phyloP scores from a whole-genome alignment of 1,139 yeast genomes.

The Yamadazyma songkhlaensis region DNA sequence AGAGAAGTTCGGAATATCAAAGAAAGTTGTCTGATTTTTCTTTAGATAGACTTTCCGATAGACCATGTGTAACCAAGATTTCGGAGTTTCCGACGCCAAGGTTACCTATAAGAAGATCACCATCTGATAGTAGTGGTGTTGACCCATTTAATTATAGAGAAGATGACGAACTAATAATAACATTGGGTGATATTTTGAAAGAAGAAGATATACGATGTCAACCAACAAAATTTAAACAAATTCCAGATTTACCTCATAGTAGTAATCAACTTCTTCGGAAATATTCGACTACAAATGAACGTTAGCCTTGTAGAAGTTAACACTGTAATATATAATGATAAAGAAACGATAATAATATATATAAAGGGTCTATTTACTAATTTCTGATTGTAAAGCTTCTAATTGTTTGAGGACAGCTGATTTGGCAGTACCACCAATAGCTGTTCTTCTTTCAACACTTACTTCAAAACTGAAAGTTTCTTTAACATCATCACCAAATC shows the following conservation, averaged over 20 bases:
- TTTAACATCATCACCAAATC: constrained; percentile 79
- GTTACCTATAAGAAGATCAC: no score
- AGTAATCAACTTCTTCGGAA: constrained; percentile 7
- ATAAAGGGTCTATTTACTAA: neutral
- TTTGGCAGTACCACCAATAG: constrained; percentile 96
- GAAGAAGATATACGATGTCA: neutral
- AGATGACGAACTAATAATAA: neutral
- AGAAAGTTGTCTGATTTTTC: constrained; percentile 8
- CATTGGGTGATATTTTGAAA: neutral
- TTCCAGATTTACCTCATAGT: constrained; percentile 3
- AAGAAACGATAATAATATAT: no score
- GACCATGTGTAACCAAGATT: constrained; percentile 1
- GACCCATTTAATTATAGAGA: no score
- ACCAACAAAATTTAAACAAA: neutral
- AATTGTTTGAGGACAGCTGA: constrained; percentile 82
- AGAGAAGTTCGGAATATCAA: constrained; percentile 12
- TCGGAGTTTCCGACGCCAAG: constrained; percentile 6
- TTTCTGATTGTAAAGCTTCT: constrained; percentile 27
- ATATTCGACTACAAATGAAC: neutral
- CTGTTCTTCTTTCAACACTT: constrained; percentile 94
- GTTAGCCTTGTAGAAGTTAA: neutral
- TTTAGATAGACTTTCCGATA: neutral
- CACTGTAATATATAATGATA: neutral
- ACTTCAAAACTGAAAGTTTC: constrained; percentile 87
- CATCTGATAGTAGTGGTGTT: neutral